Evolutionary conservation across 192 early-diverging fungal species (phyloP).

Genomic region (Diversispora epigaea): DNA sequence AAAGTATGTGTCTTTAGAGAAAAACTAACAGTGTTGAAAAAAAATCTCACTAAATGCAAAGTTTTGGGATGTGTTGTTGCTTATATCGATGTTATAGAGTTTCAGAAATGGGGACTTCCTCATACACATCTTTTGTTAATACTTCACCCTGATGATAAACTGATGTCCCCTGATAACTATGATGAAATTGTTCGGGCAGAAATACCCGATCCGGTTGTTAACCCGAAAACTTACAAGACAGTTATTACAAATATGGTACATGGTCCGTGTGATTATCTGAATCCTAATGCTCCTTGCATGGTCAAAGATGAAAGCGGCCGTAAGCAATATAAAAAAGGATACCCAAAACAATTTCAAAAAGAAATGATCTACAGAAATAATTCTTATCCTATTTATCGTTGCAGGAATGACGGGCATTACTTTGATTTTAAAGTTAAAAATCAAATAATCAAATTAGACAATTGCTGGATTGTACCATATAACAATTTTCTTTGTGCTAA

Average conservation of each 20-base stretch:
- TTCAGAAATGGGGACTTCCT: no score
- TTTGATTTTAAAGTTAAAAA: background rate
- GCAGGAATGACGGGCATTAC: background rate
- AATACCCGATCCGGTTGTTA: no score
- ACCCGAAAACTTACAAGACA: conserved; percentile 25
- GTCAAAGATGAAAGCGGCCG: conserved; percentile 30
- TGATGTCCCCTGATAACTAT: no score
- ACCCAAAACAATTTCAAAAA: conserved; percentile 16
- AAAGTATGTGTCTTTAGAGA: no score
- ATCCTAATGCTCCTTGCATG: conserved; percentile 36
- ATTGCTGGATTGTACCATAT: conserved; percentile 37
- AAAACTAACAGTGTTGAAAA: no score
- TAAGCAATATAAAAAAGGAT: conserved; percentile 33
- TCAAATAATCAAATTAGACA: conserved; percentile 29
- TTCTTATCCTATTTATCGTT: conserved; percentile 36
- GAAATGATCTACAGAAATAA: conserved; percentile 20
- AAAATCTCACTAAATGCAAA: no score
- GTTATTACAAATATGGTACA: background rate
- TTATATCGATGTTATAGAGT: no score
- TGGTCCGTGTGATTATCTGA: background rate
- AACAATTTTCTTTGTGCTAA: conserved; percentile 38
- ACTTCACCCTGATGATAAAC: no score
- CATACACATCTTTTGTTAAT: no score
- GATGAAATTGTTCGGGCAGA: no score
- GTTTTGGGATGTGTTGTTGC: no score